Percentiles rank a stretch among this genome's conserved stretches.
These are phyloP conservation scores for Allantophomopsis lycopodina DNA, from an alignment of 2,329 filamentous ascomycete species.

Conservation along the genomic window DNA sequence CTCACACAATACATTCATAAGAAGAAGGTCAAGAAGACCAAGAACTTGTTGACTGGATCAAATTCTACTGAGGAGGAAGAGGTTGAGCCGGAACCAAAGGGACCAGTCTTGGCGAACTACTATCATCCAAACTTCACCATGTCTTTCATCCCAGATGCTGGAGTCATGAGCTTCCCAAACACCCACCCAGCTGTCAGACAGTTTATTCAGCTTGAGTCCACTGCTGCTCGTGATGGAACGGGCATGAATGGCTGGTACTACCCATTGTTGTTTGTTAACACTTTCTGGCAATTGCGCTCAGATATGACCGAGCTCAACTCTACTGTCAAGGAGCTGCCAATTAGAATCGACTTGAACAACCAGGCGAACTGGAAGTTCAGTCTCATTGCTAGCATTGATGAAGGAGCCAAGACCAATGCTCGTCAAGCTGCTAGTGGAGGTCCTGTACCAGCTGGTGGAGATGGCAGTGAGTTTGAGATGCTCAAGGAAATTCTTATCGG, in stretches of 20 bases:
- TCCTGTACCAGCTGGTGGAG: conserved; percentile 54
- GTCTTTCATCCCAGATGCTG: conserved; percentile 71
- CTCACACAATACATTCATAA: conserved; percentile 82
- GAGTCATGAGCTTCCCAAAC: conserved; percentile 49
- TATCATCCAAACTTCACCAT: conserved; percentile 94
- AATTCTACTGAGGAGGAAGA: conserved; percentile 36
- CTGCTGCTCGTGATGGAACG: conserved; percentile 66
- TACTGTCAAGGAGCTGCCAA: conserved; percentile 67
- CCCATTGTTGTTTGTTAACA: conserved; percentile 84
- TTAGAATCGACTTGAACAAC: conserved; percentile 76
- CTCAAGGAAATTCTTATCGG: conserved; percentile 92
- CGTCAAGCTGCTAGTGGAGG: conserved; percentile 57
- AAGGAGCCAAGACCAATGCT: conserved; percentile 73
- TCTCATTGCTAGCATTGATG: conserved; percentile 71
- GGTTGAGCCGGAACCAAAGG: conserved; percentile 33
- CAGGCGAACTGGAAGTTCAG: conserved; percentile 83
- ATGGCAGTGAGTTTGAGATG: conserved; percentile 91
- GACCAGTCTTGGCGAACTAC: conserved; percentile 67
- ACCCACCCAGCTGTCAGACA: conserved; percentile 64
- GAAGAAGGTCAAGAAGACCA: conserved; percentile 80
- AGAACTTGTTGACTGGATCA: conserved; percentile 57
- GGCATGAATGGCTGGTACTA: conserved; percentile 91
- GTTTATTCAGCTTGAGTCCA: conserved; percentile 67
- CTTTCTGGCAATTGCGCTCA: conserved; percentile 87
- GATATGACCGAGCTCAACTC: conserved; percentile 90